Evolutionary conservation across 441 rosid genomes (phyloP), one percentile per base, ranked within the genome.

Genomic region (Omphalea diandra): DNA sequence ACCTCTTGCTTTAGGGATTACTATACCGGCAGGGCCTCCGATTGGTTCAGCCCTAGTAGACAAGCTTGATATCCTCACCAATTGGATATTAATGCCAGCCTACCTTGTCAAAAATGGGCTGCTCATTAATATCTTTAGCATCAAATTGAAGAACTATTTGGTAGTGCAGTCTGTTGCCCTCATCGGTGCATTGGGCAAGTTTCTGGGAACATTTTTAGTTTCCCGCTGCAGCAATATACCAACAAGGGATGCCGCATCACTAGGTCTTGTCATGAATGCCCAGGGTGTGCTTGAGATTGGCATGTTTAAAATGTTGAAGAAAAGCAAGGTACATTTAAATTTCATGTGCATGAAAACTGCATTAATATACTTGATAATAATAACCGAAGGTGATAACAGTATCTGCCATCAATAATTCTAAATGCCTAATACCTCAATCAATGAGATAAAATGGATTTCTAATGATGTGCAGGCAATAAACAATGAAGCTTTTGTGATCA

Each of bases 241-340:
- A 9, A 17, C 69, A 2, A 55, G 57, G 64, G 80, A 81, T 27
- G 77, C 79, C 38, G 65, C 70, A 29, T 60, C 80, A 59, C 76
- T 79, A 3, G 81, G 78, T 56, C 80, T 82, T 41, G 65, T 79
- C 46, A 67, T 73, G 77, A 79, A 64, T 52, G 73, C 73, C 36
- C 67, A 73, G 55, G 81, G 78, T 33, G 76, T 79, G 31, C 68
- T 82, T 67, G 83, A 82, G 71, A 68, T 79, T 41, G 64, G 47
- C 47, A 33, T 62, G 65, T 54, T 69, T 33, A 71, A 61, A 61
- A 2, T 76, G 71, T 57, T 76, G 69, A 68, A 67, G 67, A 58
- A 29, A 55, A 41, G 18, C 63, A 20, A 66, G 72, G 71, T 63
- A 65, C 10, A 9, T 14, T 14, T 18, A 33, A 44, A 9, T 43